These are phyloP conservation scores for Cardamine occulta DNA, from an alignment of 345 rosid genomes.

Conservation along the genomic window DNA sequence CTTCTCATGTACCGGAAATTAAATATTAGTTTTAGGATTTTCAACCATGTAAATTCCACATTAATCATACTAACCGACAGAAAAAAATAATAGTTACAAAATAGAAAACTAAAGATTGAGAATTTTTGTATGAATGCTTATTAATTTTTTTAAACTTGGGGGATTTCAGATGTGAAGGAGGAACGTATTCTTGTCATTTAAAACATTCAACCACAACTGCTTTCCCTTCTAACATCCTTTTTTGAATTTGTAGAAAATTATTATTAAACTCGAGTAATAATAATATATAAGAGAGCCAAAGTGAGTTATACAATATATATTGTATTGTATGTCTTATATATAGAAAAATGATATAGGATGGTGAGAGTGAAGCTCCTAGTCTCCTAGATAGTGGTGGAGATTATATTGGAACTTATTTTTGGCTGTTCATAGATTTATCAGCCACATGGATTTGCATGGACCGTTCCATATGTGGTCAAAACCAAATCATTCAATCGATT, in stretches of 20 bases:
- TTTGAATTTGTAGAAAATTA: neutral
- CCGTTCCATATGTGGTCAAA: conserved; percentile 29
- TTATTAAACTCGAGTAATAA: neutral
- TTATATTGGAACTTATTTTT: conserved; percentile 30
- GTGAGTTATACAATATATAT: conserved; percentile 1
- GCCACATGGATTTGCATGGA: conserved; percentile 34
- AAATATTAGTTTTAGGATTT: conserved; percentile 9
- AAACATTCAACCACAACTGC: conserved; percentile 48
- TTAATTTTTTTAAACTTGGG: too few species aligned
- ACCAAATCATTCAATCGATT: conserved; percentile 9
- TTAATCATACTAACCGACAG: neutral
- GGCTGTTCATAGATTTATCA: conserved; percentile 29
- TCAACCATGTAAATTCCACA: conserved; percentile 13
- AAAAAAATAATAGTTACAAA: neutral
- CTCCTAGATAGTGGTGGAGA: conserved; percentile 41
- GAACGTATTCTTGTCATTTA: too few species aligned
- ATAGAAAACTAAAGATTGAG: neutral
- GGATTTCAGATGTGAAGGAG: too few species aligned
- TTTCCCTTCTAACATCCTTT: conserved; percentile 81
- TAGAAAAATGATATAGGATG: conserved; percentile 15
- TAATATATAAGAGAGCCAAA: conserved; percentile 10
- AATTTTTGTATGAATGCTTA: too few species aligned
- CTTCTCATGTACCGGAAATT: neutral
- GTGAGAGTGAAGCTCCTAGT: conserved; percentile 36
- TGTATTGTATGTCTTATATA: neutral